phyloP scores from a whole-genome alignment of 306 rosid genomes.

The Hippophae tibetana region DNA sequence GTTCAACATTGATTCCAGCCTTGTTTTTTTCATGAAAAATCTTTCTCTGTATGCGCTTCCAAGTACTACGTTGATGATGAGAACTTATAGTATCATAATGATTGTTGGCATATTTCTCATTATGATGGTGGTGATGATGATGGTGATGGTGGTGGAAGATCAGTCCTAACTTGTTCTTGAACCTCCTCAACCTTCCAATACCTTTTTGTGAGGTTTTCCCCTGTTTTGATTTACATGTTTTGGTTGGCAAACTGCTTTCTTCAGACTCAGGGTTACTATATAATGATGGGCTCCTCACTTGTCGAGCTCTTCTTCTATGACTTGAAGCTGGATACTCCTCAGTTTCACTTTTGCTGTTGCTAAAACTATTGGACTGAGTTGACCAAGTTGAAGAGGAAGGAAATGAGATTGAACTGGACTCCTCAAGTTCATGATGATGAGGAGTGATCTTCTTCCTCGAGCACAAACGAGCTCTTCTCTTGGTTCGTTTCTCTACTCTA shows the following conservation, averaged over 20 bases:
- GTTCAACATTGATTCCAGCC: not conserved
- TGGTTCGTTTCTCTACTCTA: conserved; percentile 12
- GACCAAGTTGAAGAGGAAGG: conserved; percentile 24
- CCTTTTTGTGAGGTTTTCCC: conserved; percentile 17
- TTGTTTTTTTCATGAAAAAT: conserved; percentile 24
- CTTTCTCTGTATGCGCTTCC: conserved; percentile 37
- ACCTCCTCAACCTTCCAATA: conserved; percentile 37
- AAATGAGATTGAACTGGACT: conserved; percentile 20
- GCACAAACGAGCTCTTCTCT: conserved; percentile 9
- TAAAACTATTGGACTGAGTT: conserved; percentile 17
- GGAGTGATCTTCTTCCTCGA: conserved; percentile 1
- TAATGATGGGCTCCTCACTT: not conserved
- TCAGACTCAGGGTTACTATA: conserved; percentile 3
- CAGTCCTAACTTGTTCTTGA: conserved; percentile 58
- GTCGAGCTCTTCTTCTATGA: conserved; percentile 1
- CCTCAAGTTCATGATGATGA: conserved; percentile 16
- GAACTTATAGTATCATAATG: conserved; percentile 3
- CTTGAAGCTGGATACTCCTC: conserved; percentile 17
- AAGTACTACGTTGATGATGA: conserved; percentile 13
- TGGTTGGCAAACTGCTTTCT: conserved; percentile 14
- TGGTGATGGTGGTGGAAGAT: conserved; percentile 80
- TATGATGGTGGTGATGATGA: conserved; percentile 37
- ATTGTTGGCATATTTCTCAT: conserved; percentile 2
- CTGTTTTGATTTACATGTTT: conserved; percentile 17
- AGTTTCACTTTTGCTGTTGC: conserved; percentile 7